Conservation (phyloP, 2,329 filamentous ascomycete species). For the Hymenoscyphus fructigenus region DNA sequence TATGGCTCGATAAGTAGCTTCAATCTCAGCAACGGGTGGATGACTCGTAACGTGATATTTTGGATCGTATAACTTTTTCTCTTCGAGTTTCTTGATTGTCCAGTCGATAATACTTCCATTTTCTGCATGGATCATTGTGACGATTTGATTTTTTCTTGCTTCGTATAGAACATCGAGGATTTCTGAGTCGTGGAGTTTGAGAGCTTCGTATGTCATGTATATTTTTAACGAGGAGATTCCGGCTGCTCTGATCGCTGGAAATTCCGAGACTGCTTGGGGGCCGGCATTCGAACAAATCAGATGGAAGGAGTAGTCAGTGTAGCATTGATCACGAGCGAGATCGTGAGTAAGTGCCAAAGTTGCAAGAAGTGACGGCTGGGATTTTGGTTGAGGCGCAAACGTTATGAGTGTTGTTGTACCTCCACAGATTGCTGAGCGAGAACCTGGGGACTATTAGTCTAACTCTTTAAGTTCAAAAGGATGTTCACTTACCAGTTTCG, state of each 20-base stretch:
- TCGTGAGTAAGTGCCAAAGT: conserved; percentile 44
- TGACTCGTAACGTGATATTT: conserved; percentile 52
- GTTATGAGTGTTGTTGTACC: conserved; percentile 50
- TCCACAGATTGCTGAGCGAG: conserved; percentile 46
- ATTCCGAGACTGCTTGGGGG: conserved; percentile 38
- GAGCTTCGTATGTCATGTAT: conserved; percentile 46
- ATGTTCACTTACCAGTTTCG: conserved; percentile 26
- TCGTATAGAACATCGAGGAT: conserved; percentile 45
- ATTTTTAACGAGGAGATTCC: conserved; percentile 46
- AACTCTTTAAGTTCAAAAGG: not conserved
- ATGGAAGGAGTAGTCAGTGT: conserved; percentile 50
- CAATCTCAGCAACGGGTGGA: conserved; percentile 49
- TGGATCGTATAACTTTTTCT: conserved; percentile 46
- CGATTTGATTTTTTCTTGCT: conserved; percentile 45
- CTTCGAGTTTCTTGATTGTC: conserved; percentile 53
- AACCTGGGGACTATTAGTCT: conserved; percentile 34
- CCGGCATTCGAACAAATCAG: conserved; percentile 45
- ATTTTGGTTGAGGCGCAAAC: conserved; percentile 47
- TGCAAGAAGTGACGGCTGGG: conserved; percentile 44
- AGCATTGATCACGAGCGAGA: conserved; percentile 45
- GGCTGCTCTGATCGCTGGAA: conserved; percentile 34
- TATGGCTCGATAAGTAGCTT: conserved; percentile 54
- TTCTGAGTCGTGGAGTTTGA: conserved; percentile 42
- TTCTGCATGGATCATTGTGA: conserved; percentile 57
- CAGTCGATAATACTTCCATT: conserved; percentile 54